Evolutionary conservation across 345 rosid genomes (phyloP).

Genomic region (Hibiscus tridactylites): DNA sequence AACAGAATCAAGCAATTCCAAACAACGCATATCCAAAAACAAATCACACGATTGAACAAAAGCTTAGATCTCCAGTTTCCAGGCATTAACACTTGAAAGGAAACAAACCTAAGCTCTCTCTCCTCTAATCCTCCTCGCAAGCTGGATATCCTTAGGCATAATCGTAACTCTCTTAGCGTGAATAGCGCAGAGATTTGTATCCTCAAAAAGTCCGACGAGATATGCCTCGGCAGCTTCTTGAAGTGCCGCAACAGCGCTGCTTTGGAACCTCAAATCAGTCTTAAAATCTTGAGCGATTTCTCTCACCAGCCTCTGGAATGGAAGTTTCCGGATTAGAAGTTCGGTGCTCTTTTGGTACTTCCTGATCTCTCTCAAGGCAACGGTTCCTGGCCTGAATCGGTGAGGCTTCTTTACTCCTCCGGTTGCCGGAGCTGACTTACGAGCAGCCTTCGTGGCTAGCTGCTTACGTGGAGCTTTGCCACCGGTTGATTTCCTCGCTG

Average conservation of each 20-base stretch:
- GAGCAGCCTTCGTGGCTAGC: neutral
- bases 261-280: neutral
- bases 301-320: neutral
- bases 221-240: neutral
- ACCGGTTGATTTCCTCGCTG: neutral
- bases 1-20: neutral
- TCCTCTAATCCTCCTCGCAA: neutral
- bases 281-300: neutral
- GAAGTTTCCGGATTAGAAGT: neutral
- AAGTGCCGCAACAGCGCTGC: neutral
- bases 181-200: neutral
- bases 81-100: no score
- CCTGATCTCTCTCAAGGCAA: neutral
- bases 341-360: neutral
- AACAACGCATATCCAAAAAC: neutral
- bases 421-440: neutral
- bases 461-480: neutral
- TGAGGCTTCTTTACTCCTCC: neutral
- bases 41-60: no score
- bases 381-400: neutral
- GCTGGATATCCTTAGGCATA: neutral
- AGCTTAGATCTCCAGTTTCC: no score
- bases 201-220: neutral
- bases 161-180: neutral
- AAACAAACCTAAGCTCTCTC: neutral